Evolutionary conservation across 345 rosid genomes (phyloP), one percentile per base, ranked within the genome.

Genomic region (Zanthoxylum bungeanum): DNA sequence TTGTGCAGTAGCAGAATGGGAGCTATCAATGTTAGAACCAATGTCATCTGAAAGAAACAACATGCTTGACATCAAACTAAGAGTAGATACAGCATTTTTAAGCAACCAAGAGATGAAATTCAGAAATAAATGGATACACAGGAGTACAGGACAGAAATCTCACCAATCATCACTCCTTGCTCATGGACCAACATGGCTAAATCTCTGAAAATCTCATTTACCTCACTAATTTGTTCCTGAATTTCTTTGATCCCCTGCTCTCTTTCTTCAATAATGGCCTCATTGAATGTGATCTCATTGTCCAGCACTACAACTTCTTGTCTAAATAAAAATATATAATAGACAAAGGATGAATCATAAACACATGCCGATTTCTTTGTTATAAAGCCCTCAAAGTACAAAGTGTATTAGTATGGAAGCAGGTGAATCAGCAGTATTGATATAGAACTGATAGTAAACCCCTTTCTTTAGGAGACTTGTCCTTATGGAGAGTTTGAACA

Each of bases 181-280:
- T 81, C 86, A 55, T 78, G 85, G 36, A 86, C 91, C 73, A 87
- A 69, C 55, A 80, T 79, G 66, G 88, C 92, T 65, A 87, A 78
- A 77, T 90, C 95, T 86, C 87, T 90, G 73, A 90, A 90, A 33
- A 90, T 90, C 66, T 87, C 92, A 77, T 86, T 90, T 60, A 90
- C 95, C 72, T 87, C 91, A 36, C 85, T 74, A 68, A 87, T 90
- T 75, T 87, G 92, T 52, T 84, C 81, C 76, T 87, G 91, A 66
- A 90, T 77, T 76, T 87, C 95, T 83, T 84, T 79, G 66, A 87
- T 90, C 31, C 92, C 95, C 69, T 87, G 95, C 60, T 90, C 91
- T 75, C 92, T 73, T 82, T 90, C 95, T 82, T 86, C 91, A 44
- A 90, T 90, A 19, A 87, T 77, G 55, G 89, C 91, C 77, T 90